Evolutionary conservation across 176 grass and related monocot genomes (phyloP), one percentile per base, ranked within the genome.

Genomic region (Bothriochloa decipiens): DNA sequence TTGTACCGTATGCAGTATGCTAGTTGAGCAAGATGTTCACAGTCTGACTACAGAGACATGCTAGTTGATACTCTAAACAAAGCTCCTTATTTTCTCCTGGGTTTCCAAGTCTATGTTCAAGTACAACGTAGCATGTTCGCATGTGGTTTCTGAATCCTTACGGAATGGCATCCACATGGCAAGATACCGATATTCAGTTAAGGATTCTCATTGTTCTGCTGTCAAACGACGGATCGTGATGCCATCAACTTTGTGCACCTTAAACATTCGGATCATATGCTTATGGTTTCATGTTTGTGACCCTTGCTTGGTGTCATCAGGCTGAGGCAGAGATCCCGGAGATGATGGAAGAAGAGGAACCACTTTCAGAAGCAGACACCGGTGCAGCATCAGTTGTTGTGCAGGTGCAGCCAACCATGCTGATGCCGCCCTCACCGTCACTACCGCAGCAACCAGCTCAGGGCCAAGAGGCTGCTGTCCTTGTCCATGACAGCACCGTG

Each of bases 341-440:
- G 27, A 65, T 81, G 81, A 91, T 91, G 84, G 81, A 87, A 47
- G 81, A 84, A 37, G 80, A 87, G 25, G 39, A 63, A 70, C 28
- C 69, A 69, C 17, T n/a, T 8, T 39, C 40, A 50, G 60, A 7
- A 50, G 47, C 17, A 46, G 55, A 11, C 61, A 61, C 23, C 28
- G 45, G 4, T 62, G 84, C 58, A 61, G 27, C 61, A 68, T 11
- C 40, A 61, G 39, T 23, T 43, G 25, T 11, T 35, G 39, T 60
- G 35, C 29, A 68, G 53, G 47, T 60, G 25, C 55, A 58, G 39
- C 75, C 80, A 83, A 64, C 9, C 89, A 70, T 84, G 64, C 26
- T 22, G 39, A 70, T 84, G 47, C 47, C 5, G 50, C 72, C 72
- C 39, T 82, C 40, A 49, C 75, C 41, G 14, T 12, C 40, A 37